Conservation (phyloP, 495 filamentous ascomycete species). For the Symbiotaphrina buchneri region DNA sequence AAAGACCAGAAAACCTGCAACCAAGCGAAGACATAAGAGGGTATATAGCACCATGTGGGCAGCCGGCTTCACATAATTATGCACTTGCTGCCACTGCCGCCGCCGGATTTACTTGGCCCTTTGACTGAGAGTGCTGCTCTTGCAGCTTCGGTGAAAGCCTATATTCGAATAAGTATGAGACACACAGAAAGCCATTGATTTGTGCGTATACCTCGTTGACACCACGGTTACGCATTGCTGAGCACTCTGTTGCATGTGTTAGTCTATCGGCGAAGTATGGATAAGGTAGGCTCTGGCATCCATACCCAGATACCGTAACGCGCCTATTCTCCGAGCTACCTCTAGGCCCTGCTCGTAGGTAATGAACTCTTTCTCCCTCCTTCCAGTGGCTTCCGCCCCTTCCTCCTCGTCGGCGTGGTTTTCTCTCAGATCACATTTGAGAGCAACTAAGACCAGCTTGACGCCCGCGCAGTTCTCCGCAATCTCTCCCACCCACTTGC, state of each 20-base stretch:
- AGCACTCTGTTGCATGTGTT: slow-evolving; percentile 69
- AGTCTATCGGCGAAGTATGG: no score
- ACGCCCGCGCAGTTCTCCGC: slow-evolving; percentile 92
- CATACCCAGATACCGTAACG: slow-evolving; percentile 73
- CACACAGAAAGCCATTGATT: background rate
- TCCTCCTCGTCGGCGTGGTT: slow-evolving; percentile 29
- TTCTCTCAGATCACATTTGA: slow-evolving; percentile 92
- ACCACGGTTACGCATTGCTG: slow-evolving; percentile 87
- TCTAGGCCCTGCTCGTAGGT: slow-evolving; percentile 82
- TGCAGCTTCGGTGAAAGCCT: slow-evolving; percentile 88
- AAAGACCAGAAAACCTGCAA: no score
- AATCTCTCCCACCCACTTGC: slow-evolving; percentile 95
- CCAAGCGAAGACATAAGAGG: no score
- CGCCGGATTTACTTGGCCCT: slow-evolving; percentile 8
- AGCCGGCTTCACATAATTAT: slow-evolving; percentile 30
- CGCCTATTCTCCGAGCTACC: slow-evolving; percentile 72
- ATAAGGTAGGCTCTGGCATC: slow-evolving; percentile 1
- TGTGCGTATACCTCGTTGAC: slow-evolving; percentile 44
- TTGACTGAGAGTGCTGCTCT: slow-evolving; percentile 89
- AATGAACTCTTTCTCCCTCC: slow-evolving; percentile 50
- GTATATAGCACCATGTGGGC: no score
- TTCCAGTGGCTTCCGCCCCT: slow-evolving; percentile 19
- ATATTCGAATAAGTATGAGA: background rate
- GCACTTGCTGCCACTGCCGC: slow-evolving; percentile 24
- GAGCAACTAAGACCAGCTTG: slow-evolving; percentile 81